Evolutionary conservation across 2,329 filamentous ascomycete genomes (phyloP).

Genomic region (Coniella lustricola): DNA sequence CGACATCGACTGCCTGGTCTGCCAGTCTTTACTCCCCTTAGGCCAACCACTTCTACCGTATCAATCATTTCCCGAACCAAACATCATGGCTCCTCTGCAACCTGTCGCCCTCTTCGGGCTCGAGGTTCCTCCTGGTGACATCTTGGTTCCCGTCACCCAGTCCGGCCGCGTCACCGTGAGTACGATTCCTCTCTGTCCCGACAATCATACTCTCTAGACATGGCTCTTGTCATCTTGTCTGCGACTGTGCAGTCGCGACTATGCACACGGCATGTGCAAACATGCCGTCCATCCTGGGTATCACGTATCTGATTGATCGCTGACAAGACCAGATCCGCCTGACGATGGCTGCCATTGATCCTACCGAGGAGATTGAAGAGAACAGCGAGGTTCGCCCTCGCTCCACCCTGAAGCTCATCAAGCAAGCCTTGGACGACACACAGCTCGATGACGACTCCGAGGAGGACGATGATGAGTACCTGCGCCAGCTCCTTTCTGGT

Average conservation of each 20-base stretch:
- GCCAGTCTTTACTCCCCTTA: background rate
- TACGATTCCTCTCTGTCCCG: slow-evolving; percentile 20
- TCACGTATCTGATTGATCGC: background rate
- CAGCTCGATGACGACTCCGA: slow-evolving; percentile 51
- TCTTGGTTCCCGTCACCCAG: slow-evolving; percentile 70
- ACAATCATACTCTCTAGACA: background rate
- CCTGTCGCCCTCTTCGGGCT: slow-evolving; percentile 85
- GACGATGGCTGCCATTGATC: slow-evolving; percentile 97
- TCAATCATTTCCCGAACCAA: background rate
- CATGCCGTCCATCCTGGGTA: background rate
- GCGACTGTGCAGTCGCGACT: background rate
- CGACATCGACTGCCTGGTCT: background rate
- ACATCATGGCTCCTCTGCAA: slow-evolving; percentile 46
- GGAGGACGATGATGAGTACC: slow-evolving; percentile 61
- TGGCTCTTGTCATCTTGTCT: no score
- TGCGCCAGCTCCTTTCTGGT: slow-evolving; percentile 43
- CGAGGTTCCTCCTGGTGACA: slow-evolving; percentile 77
- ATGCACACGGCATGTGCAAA: slow-evolving; percentile 5
- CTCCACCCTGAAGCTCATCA: slow-evolving; percentile 86
- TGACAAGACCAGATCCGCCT: slow-evolving; percentile 68
- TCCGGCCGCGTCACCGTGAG: slow-evolving; percentile 81
- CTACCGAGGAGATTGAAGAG: slow-evolving; percentile 66
- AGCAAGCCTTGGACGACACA: slow-evolving; percentile 52
- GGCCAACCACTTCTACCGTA: background rate
- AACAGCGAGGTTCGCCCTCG: slow-evolving; percentile 58